Conservation (phyloP, 306 rosid genomes). For the Quercus berberidifolia region DNA sequence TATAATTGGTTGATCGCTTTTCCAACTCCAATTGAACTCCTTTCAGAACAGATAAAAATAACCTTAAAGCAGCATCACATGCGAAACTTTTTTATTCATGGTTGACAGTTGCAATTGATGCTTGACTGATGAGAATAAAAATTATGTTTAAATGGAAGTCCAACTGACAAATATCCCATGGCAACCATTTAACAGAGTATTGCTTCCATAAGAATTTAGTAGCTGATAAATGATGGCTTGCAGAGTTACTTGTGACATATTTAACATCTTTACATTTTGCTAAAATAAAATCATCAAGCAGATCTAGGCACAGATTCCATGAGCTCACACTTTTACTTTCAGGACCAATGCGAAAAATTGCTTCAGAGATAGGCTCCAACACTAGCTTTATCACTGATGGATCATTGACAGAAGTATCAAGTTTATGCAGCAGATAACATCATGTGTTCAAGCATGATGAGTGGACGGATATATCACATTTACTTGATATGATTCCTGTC, state of each 20-base stretch:
- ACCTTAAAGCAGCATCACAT: slow-evolving; percentile 46
- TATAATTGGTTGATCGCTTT: slow-evolving; percentile 45
- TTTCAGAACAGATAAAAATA: slow-evolving; percentile 59
- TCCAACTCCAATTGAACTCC: slow-evolving; percentile 62
- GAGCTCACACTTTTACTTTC: slow-evolving; percentile 49
- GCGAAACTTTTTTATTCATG: slow-evolving; percentile 41
- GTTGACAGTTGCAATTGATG: slow-evolving; percentile 38
- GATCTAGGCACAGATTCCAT: slow-evolving; percentile 61
- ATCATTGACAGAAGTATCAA: slow-evolving; percentile 57
- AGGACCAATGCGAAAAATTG: slow-evolving; percentile 56
- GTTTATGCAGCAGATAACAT: slow-evolving; percentile 70
- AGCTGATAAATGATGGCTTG: too few species aligned
- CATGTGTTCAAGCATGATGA: slow-evolving; percentile 79
- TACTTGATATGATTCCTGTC: slow-evolving; percentile 58
- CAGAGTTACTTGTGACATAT: too few species aligned
- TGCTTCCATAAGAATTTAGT: too few species aligned
- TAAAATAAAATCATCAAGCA: too few species aligned
- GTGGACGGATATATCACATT: slow-evolving; percentile 61
- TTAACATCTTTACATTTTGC: too few species aligned
- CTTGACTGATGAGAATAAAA: slow-evolving; percentile 45
- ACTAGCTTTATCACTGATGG: slow-evolving; percentile 42
- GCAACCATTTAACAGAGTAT: slow-evolving; percentile 61
- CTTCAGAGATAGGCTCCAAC: slow-evolving; percentile 59
- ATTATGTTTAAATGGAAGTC: slow-evolving; percentile 63
- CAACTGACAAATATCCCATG: slow-evolving; percentile 68